Evolutionary conservation across 2,329 filamentous ascomycete species (phyloP).

Genomic region (Calonectria ilicicola): DNA sequence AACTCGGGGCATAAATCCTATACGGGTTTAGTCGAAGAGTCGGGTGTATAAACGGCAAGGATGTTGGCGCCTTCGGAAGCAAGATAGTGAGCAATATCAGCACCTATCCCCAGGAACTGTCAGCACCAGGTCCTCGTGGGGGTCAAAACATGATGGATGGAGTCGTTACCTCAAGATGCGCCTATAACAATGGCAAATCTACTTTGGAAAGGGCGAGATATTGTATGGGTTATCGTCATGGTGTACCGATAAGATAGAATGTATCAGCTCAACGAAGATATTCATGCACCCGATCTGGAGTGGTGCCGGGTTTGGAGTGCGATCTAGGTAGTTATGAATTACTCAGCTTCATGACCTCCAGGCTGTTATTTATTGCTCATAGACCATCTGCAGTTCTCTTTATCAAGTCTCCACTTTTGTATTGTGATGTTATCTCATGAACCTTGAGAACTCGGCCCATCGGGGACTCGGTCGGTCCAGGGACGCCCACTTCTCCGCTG

Average conservation of each 20-base stretch:
- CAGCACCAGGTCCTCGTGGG: neutral
- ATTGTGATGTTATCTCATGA: no score
- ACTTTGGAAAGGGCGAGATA: neutral
- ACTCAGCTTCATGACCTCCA: neutral
- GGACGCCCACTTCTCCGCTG: neutral
- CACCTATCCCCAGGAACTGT: conserved; percentile 63
- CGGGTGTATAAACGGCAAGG: conserved; percentile 67
- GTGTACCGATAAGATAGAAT: neutral
- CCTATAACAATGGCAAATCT: conserved; percentile 10
- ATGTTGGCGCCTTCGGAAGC: conserved; percentile 68
- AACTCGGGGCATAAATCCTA: neutral
- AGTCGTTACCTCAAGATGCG: conserved; percentile 2
- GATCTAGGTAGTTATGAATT: neutral
- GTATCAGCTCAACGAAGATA: neutral
- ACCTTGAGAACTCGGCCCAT: neutral
- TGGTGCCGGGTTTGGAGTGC: neutral
- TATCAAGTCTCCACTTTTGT: neutral
- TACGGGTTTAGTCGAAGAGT: conserved; percentile 53
- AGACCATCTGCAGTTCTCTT: neutral
- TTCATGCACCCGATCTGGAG: neutral
- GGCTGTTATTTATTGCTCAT: neutral
- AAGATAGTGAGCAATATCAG: conserved; percentile 65
- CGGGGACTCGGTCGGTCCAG: no score
- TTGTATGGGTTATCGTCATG: neutral
- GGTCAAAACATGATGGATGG: neutral